Conservation (phyloP, 169 alveolate genomes). For the Ichthyophthirius multifiliis region DNA sequence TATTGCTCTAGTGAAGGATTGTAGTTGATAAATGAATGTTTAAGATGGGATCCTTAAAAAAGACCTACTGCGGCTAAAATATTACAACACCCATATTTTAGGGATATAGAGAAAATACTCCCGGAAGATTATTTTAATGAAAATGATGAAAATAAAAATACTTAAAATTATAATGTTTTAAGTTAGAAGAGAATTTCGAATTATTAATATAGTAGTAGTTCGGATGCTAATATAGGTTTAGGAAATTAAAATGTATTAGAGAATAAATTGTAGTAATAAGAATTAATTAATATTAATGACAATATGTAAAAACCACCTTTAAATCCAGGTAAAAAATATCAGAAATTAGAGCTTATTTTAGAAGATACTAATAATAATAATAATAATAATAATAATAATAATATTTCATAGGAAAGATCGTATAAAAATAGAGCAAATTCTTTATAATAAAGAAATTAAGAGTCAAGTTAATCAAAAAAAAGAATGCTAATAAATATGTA, state of each 20-base stretch:
- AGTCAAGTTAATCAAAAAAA: too few species aligned
- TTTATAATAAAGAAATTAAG: too few species aligned
- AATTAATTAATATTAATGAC: too few species aligned
- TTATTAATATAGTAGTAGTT: too few species aligned
- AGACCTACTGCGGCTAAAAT: constrained; percentile 73
- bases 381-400: too few species aligned
- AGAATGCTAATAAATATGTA: too few species aligned
- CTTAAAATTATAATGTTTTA: neutral
- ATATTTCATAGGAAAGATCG: too few species aligned
- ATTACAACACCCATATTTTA: constrained; percentile 67
- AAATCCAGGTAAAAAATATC: too few species aligned
- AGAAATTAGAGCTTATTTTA: too few species aligned
- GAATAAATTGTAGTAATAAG: neutral
- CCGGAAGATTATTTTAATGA: neutral
- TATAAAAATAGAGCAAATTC: too few species aligned
- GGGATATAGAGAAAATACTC: neutral
- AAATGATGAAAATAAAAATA: neutral
- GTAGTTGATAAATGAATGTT: constrained; percentile 64
- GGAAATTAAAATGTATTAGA: neutral
- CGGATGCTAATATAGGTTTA: neutral
- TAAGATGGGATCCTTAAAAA: constrained; percentile 78
- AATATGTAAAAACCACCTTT: too few species aligned
- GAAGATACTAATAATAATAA: too few species aligned
- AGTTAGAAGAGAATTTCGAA: neutral
- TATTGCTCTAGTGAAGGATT: constrained; percentile 78